Evolutionary conservation across 2,329 filamentous ascomycete species (phyloP).

Genomic region (Trichophyton rubrum): DNA sequence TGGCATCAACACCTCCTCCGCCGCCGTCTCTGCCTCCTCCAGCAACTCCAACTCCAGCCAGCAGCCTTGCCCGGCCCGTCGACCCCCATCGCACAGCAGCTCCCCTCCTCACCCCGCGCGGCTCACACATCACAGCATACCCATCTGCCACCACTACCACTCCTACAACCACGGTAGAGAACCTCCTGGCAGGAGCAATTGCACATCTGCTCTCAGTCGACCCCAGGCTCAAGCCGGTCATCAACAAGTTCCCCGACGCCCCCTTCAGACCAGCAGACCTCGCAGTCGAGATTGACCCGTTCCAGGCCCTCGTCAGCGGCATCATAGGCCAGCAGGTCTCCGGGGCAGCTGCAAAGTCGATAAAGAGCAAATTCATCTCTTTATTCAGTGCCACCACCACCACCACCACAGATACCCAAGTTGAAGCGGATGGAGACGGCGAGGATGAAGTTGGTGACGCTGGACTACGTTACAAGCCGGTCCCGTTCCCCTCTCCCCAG

Average conservation of each 20-base stretch:
- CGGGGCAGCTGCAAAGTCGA: conserved; percentile 76
- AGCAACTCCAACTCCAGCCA: conserved; percentile 13
- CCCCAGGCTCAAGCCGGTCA: conserved; percentile 54
- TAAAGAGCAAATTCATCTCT: conserved; percentile 70
- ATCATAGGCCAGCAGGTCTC: conserved; percentile 97
- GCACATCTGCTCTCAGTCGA: conserved; percentile 63
- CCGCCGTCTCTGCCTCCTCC: conserved; percentile 8
- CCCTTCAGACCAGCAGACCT: conserved; percentile 72
- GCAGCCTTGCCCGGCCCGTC: conserved; percentile 31
- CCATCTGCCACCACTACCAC: conserved; percentile 31
- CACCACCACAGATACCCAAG: neutral
- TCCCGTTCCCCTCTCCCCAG: conserved; percentile 61
- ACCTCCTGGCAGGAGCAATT: conserved; percentile 61
- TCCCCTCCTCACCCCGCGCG: conserved; percentile 36
- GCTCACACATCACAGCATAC: conserved; percentile 37
- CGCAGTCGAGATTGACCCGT: conserved; percentile 78
- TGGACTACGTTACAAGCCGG: neutral
- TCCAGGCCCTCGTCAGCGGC: conserved; percentile 65
- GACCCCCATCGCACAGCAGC: conserved; percentile 38
- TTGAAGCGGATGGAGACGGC: conserved; percentile 8
- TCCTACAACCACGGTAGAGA: conserved; percentile 51
- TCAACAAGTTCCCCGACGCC: conserved; percentile 62
- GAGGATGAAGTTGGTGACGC: neutral
- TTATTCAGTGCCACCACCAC: conserved; percentile 43
- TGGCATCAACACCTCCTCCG: neutral